Evolutionary conservation across 139 green algal species (phyloP).

Genomic region (Astrephomene gubernaculifera): DNA sequence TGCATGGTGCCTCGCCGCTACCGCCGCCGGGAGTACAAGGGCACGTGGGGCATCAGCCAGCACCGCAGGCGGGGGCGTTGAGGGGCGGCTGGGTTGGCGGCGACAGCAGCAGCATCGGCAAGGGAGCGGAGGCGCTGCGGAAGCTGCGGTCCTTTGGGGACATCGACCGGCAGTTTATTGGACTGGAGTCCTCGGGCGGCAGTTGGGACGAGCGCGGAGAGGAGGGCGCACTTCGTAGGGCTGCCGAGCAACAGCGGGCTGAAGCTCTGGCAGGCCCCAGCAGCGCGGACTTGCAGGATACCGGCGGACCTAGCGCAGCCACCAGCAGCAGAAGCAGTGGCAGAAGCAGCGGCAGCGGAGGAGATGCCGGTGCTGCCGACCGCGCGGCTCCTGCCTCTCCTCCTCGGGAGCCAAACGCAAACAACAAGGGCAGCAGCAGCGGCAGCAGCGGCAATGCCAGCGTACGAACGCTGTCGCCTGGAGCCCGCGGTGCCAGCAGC

Average conservation of each 20-base stretch:
- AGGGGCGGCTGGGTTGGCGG: no score
- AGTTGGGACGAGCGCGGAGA: constrained; percentile 15
- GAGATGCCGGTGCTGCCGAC: no score
- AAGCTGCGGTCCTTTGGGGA: not conserved
- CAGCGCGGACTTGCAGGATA: no score
- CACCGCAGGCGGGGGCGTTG: no score
- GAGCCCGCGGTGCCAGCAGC: not conserved
- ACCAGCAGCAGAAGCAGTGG: no score
- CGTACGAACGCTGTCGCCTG: not conserved
- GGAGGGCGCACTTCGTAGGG: not conserved
- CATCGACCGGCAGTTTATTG: constrained; percentile 36
- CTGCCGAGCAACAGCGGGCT: not conserved
- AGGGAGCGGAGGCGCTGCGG: not conserved
- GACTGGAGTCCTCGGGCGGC: not conserved
- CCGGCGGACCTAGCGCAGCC: no score
- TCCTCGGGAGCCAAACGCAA: not conserved
- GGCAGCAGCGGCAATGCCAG: not conserved
- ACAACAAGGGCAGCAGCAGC: not conserved
- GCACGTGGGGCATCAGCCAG: no score
- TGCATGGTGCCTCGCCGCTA: no score
- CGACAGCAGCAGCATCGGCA: not conserved
- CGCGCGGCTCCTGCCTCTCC: not conserved
- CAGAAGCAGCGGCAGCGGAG: no score
- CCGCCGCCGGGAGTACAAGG: no score
- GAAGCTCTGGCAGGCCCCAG: no score